These are phyloP conservation scores for Ambrosiella beaveri DNA, from an alignment of 2,329 filamentous ascomycete genomes.

Conservation along the genomic window DNA sequence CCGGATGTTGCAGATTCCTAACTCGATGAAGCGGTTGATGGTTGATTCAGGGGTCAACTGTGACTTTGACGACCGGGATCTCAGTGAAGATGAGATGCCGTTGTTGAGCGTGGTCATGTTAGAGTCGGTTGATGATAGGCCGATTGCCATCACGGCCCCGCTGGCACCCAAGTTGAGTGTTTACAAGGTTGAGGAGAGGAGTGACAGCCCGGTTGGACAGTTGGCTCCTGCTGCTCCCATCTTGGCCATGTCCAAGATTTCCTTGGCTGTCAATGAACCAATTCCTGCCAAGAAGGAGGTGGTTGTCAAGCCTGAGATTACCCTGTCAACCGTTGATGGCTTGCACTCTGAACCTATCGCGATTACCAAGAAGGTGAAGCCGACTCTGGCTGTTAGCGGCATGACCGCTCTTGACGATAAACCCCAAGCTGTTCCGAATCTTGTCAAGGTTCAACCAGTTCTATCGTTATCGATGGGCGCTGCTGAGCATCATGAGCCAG, in stretches of 20 bases:
- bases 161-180: conserved; percentile 2
- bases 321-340: neutral
- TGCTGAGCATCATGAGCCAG: conserved; percentile 17
- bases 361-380: conserved; percentile 18
- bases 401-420: conserved; percentile 17
- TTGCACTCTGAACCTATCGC: conserved; percentile 13
- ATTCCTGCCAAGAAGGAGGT: neutral
- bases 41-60: conserved; percentile 45
- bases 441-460: conserved; percentile 17
- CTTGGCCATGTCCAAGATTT: neutral
- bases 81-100: conserved; percentile 17
- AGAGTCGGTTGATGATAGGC: conserved; percentile 6
- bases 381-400: conserved; percentile 15
- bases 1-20: conserved; percentile 4
- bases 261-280: neutral
- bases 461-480: conserved; percentile 14
- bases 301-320: neutral
- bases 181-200: conserved; percentile 1
- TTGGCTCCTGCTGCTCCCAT: conserved; percentile 4
- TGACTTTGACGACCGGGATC: conserved; percentile 28
- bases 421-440: conserved; percentile 19
- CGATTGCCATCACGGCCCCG: conserved; percentile 1
- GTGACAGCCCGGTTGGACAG: neutral
- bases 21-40: conserved; percentile 23
- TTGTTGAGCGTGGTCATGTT: conserved; percentile 6